Base-by-base conservation (phyloP, 768 basidiomycete species). In the Mycena olivaceomarginata region DNA sequence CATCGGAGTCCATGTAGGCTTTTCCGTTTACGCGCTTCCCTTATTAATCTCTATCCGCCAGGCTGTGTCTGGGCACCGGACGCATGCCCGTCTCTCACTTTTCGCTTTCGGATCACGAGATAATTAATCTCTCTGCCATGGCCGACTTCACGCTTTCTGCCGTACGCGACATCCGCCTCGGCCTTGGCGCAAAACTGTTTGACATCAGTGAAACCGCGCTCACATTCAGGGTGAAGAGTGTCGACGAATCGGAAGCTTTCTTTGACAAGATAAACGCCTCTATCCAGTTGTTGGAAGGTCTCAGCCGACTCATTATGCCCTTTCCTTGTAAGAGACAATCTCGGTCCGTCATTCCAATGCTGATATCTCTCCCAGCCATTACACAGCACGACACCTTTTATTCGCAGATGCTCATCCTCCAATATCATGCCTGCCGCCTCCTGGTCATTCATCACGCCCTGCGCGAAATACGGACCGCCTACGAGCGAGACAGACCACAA, bases 41-140 rank as follows among this genome's bases (percentile, higher is more conserved):
- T 40, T 11, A 18, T 37, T 75, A 11, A 65, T 48, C 16, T 48
- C 8, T 11, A 40, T 66, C 13, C 15, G 4, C 20, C 70, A 89
- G 89, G 83, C 81, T 88, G 7, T 89, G 88, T 72, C 63, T 85
- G 1, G 89, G 88, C 22, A 88, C 89, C 5, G 88, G 88, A 13
- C 85, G 88, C 40, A 80, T 80, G n/a, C 85, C 87, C 7, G 84
- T 86, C 72, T 88, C 88, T 43, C 81, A 81, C 62, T 84, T 86
- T 37, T 82, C 81, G 43, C 82, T 72, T 57, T 65, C 84, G 45
- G 83, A 85, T 62, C 76, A 82, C 22, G 84, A 86, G 10, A 77
- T 84, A 62, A 79, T 88, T 6, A 83, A 84, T 18, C 71, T 84
- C 5, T 79, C 83, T 13, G 81, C 76, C 78, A 51, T 80, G 77